Evolutionary conservation across 495 filamentous ascomycete species (phyloP), one percentile per base, ranked within the genome.

Genomic region (Chaetomium cochliodes): DNA sequence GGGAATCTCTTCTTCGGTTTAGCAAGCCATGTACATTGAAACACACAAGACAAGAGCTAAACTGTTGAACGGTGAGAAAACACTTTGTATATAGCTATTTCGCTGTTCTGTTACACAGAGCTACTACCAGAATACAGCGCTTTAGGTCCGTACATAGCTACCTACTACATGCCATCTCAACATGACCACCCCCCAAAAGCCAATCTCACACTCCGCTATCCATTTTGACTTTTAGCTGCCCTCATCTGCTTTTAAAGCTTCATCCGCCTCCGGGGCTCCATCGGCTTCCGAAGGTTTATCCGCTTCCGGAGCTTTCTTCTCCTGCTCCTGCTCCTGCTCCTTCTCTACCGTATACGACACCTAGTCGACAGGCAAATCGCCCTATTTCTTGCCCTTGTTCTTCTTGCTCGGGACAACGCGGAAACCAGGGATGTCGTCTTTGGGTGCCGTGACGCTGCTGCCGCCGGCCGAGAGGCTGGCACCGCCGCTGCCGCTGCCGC

Each of bases 321-420:
- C n/a, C n/a, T n/a, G n/a, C n/a, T n/a, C n/a, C n/a, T n/a, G n/a
- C n/a, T n/a, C n/a, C n/a, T n/a, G n/a, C n/a, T n/a, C n/a, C n/a
- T n/a, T n/a, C n/a, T n/a, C n/a, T n/a, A n/a, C n/a, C n/a, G 26
- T n/a, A 18, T 7, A 5, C 51, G 1, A 30, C 3, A 37, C 23
- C 30, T n/a, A 28, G 13, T 58, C 20, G 25, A 15, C 6, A 16
- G 23, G 23, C 41, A 46, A 49, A 13, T 3, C 7, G 20, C 1
- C 30, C 37, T 74, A 70, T 69, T 76, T 76, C 72, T 74, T 94
- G 65, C 91, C 90, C 85, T 96, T 96, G 47, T 52, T 60, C 86
- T 97, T 98, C 76, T 96, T 93, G 65, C 87, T 84, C 51, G 90
- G 86, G 47, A 98, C 93, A 50, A 98, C 89, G 80, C 92, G 91